A percentile compares a stretch with the other conserved stretches of the same genome.
Conservation (phyloP, 164 flowering plant genomes). For the Piper longum region DNA sequence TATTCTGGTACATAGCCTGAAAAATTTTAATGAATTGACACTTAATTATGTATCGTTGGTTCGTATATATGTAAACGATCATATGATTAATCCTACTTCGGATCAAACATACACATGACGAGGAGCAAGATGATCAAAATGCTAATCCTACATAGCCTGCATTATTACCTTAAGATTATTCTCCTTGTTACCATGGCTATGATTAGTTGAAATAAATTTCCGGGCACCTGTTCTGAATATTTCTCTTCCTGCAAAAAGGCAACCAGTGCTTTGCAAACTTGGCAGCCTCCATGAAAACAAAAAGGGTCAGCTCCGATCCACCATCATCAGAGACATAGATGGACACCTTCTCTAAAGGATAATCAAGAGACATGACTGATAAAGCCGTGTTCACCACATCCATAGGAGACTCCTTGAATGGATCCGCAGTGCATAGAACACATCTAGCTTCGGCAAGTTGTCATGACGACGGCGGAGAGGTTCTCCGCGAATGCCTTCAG, state of each 20-base stretch:
- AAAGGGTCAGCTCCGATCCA: constrained; percentile 19
- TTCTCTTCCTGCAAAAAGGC: constrained; percentile 15
- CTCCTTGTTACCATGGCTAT: neutral
- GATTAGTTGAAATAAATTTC: constrained; percentile 10
- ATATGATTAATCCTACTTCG: neutral
- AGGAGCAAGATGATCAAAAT: neutral
- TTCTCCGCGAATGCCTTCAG: constrained; percentile 11
- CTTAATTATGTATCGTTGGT: neutral
- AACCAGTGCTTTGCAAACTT: constrained; percentile 20
- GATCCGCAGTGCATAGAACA: constrained; percentile 27
- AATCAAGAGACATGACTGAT: constrained; percentile 20
- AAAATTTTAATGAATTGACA: neutral
- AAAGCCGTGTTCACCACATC: constrained; percentile 14
- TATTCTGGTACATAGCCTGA: constrained; percentile 22
- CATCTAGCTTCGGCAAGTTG: constrained; percentile 15
- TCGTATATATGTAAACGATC: neutral
- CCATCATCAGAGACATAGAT: constrained; percentile 27
- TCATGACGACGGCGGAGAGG: constrained; percentile 5
- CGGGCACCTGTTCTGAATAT: constrained; percentile 11
- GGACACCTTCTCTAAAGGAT: constrained; percentile 16
- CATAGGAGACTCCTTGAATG: constrained; percentile 20
- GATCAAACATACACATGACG: neutral
- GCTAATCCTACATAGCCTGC: neutral
- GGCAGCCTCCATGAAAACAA: constrained; percentile 22
- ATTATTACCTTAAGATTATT: constrained; percentile 11